Conservation (phyloP, 139 green algal genomes). For the Micromonas commoda region DNA sequence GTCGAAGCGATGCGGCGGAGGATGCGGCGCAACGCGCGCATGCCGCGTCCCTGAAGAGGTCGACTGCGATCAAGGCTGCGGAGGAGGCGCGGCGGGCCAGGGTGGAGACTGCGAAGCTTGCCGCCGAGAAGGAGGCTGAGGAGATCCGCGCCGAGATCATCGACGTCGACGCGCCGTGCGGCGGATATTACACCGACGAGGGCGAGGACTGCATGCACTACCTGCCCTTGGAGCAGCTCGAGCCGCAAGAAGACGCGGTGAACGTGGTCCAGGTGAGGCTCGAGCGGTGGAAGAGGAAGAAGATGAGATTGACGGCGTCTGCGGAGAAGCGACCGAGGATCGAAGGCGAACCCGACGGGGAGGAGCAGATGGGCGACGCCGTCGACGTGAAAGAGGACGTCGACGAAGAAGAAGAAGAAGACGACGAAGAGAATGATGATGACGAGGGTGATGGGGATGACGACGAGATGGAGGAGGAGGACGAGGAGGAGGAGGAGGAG, state of each 20-base stretch:
- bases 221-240: background rate
- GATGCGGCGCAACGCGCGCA: no score
- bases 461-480: background rate
- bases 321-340: no score
- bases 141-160: background rate
- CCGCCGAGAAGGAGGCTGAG: background rate
- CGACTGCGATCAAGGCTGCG: no score
- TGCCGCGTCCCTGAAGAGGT: no score
- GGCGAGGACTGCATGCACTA: background rate
- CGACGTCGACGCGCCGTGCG: background rate
- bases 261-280: background rate
- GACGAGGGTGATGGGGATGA: background rate
- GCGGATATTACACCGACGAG: background rate
- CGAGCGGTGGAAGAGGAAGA: background rate
- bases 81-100: no score
- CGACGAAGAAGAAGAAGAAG: background rate
- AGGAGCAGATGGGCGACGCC: background rate
- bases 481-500: background rate
- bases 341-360: no score
- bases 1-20: no score
- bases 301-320: no score
- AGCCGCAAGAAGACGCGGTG: background rate
- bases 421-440: background rate
- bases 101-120: background rate
- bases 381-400: constrained; percentile 9